phyloP scores from a whole-genome alignment of 2,329 filamentous ascomycete genomes.

The Venturia pyrina region DNA sequence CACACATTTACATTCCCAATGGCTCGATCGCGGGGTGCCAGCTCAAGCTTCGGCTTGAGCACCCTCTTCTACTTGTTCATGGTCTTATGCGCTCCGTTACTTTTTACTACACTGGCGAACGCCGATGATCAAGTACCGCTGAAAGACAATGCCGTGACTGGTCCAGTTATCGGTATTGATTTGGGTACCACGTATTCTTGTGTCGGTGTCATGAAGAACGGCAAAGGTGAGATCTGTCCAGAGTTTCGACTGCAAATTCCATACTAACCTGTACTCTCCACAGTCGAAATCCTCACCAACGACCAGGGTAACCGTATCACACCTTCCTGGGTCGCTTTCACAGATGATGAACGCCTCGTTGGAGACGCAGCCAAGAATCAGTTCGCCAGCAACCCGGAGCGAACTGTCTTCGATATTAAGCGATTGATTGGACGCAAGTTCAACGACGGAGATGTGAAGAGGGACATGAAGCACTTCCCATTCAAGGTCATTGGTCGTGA shows the following conservation, averaged over 20 bases:
- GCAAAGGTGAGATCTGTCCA: constrained; percentile 14
- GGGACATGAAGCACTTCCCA: constrained; percentile 95
- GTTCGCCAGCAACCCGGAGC: constrained; percentile 38
- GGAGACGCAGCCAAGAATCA: constrained; percentile 64
- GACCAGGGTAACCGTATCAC: constrained; percentile 27
- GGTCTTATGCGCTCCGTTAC: constrained; percentile 73
- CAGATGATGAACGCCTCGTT: constrained; percentile 91
- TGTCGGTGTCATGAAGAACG: constrained; percentile 31
- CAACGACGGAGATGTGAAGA: constrained; percentile 66
- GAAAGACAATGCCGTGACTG: constrained; percentile 47
- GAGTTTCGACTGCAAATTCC: background rate
- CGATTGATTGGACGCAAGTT: constrained; percentile 43
- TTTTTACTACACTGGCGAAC: constrained; percentile 60
- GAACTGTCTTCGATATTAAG: constrained; percentile 41
- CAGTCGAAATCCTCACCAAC: constrained; percentile 35
- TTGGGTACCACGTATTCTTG: constrained; percentile 28
- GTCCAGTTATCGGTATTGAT: constrained; percentile 28
- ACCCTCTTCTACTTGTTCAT: constrained; percentile 86
- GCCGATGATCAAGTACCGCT: constrained; percentile 59
- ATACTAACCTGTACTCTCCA: constrained; percentile 10
- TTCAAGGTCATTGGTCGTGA: constrained; percentile 87
- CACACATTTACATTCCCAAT: constrained; percentile 34
- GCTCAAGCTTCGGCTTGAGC: constrained; percentile 72
- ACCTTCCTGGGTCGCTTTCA: constrained; percentile 82
- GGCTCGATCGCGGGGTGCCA: constrained; percentile 52